Conservation (phyloP, 805 yeast genomes). For the Lachancea sp. region DNA sequence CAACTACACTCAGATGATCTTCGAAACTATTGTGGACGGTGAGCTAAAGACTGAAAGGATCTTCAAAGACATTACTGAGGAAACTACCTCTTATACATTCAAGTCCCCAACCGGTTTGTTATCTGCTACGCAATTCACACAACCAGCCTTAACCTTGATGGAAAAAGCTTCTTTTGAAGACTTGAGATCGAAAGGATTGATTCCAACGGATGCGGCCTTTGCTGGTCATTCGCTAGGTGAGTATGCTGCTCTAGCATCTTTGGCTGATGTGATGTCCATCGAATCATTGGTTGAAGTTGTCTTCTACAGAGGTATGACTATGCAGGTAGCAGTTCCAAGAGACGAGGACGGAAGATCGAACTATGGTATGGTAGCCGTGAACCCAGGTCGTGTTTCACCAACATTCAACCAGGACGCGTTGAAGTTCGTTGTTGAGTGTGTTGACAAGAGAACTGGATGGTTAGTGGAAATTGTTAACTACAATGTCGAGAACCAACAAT, state of each 20-base stretch:
- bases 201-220: slow-evolving; percentile 87
- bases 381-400: slow-evolving; percentile 86
- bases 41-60: slow-evolving; percentile 84
- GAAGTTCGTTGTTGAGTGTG: slow-evolving; percentile 88
- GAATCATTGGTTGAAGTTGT: slow-evolving; percentile 96
- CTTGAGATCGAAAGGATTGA: slow-evolving; percentile 90
- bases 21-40: slow-evolving; percentile 88
- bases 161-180: slow-evolving; percentile 99
- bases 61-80: slow-evolving; percentile 82
- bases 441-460: slow-evolving; percentile 81
- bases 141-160: slow-evolving; percentile 98
- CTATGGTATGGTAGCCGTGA: slow-evolving; percentile 98
- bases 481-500: slow-evolving; percentile 97
- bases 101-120: slow-evolving; percentile 89
- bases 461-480: slow-evolving; percentile 95
- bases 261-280: slow-evolving; percentile 98
- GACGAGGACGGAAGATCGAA: slow-evolving; percentile 92
- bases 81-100: slow-evolving; percentile 81
- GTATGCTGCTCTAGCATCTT: slow-evolving; percentile 93
- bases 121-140: slow-evolving; percentile 98
- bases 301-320: slow-evolving; percentile 99
- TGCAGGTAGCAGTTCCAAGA: slow-evolving; percentile 99
- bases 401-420: slow-evolving; percentile 91
- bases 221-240: slow-evolving; percentile 99
- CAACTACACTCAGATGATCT: slow-evolving; percentile 94